phyloP scores from a whole-genome alignment of 192 early-diverging fungal genomes.

The Backusella psychrophila region DNA sequence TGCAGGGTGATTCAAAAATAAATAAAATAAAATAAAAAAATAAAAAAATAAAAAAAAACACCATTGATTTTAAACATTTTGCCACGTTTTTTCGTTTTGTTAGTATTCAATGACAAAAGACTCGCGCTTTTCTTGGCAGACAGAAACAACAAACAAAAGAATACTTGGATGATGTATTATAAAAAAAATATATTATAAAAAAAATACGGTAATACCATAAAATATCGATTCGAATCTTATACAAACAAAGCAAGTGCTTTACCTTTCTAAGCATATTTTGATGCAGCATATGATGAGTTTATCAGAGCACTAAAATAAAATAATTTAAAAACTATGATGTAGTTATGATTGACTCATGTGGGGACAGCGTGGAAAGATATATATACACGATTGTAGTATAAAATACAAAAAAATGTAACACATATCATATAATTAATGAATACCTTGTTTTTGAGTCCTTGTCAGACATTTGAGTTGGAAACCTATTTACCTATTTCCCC shows the following conservation, averaged over 20 bases:
- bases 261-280: background rate
- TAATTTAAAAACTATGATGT: background rate
- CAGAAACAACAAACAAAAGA: background rate
- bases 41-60: too few species aligned
- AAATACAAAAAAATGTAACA: background rate
- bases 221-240: background rate
- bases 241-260: background rate
- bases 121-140: background rate
- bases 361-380: background rate
- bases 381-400: background rate
- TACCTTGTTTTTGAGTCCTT: background rate
- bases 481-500: background rate
- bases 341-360: background rate
- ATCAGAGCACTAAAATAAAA: constrained; percentile 1
- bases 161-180: background rate
- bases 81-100: background rate
- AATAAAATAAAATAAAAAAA: background rate
- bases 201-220: background rate
- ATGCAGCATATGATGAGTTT: background rate
- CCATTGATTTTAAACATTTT: background rate
- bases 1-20: background rate
- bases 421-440: background rate
- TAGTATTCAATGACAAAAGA: background rate
- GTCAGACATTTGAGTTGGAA: constrained; percentile 6
- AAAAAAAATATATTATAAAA: background rate